Evolutionary conservation across 192 early-diverging fungal species (phyloP).

Genomic region (Chytriomyces sp.): DNA sequence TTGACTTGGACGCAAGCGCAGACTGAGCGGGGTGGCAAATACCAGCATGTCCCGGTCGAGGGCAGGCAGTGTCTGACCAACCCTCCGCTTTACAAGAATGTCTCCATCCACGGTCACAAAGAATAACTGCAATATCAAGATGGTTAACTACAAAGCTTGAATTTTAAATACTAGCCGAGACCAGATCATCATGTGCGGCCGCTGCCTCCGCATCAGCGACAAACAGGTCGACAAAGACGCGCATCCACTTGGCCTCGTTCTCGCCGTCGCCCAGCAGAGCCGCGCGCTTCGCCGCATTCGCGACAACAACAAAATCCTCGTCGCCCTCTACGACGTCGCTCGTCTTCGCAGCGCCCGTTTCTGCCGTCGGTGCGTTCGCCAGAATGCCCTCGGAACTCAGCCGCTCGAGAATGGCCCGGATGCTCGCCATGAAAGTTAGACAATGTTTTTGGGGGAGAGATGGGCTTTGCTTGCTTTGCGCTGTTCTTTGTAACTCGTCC

Average conservation of each 20-base stretch:
- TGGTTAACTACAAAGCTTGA: neutral
- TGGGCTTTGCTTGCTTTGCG: too few relatives aligned
- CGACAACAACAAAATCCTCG: neutral
- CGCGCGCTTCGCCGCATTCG: neutral
- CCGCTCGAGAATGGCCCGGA: neutral
- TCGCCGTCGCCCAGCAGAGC: neutral
- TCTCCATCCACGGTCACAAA: conserved; percentile 61
- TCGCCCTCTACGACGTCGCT: neutral
- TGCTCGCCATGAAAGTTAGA: neutral
- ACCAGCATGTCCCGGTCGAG: conserved; percentile 47
- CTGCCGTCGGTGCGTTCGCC: neutral
- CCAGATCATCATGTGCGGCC: neutral
- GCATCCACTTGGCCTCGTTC: neutral
- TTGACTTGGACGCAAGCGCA: neutral
- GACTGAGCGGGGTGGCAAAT: neutral
- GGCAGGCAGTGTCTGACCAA: conserved; percentile 63
- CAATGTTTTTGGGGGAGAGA: too few relatives aligned
- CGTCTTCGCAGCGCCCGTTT: neutral
- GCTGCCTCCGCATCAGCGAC: neutral
- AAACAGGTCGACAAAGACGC: neutral
- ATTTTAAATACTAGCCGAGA: too few relatives aligned
- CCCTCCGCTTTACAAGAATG: conserved; percentile 82
- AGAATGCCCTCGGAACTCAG: neutral
- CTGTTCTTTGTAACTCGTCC: too few relatives aligned
- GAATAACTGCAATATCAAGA: neutral